Conservation (phyloP, 148 eudicot genomes). For the Diospyros lotus region DNA sequence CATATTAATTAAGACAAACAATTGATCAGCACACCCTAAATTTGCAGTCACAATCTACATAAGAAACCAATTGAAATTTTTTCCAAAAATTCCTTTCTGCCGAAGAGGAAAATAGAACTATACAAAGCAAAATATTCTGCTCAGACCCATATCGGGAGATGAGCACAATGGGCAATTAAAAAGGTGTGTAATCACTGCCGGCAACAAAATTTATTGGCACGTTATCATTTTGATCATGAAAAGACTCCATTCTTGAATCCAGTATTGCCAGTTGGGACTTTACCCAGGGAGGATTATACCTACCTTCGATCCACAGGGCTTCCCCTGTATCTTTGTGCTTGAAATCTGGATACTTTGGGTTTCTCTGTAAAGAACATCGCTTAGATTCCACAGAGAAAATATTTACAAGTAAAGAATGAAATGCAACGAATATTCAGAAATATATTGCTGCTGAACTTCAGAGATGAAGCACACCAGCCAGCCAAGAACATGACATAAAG, state of each 20-base stretch:
- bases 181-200: background rate
- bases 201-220: no score
- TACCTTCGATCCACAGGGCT: conserved; percentile 82
- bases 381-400: background rate
- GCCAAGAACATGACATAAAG: background rate
- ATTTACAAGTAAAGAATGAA: no score
- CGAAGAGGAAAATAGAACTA: no score
- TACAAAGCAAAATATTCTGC: no score
- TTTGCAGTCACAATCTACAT: no score
- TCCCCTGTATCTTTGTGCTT: conserved; percentile 98
- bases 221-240: conserved; percentile 16
- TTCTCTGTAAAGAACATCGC: conserved; percentile 48
- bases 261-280: conserved; percentile 70
- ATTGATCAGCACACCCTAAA: no score
- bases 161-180: no score
- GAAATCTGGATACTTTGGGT: conserved; percentile 82
- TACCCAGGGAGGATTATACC: conserved; percentile 84
- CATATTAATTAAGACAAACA: no score
- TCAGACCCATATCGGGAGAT: no score
- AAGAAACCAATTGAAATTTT: background rate
- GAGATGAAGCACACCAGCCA: background rate
- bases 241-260: conserved; percentile 67
- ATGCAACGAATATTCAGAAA: no score
- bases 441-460: background rate
- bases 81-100: background rate